Evolutionary conservation across 2,329 filamentous ascomycete species (phyloP), one percentile per base, ranked within the genome.

Genomic region (Graphilbum fragrans): DNA sequence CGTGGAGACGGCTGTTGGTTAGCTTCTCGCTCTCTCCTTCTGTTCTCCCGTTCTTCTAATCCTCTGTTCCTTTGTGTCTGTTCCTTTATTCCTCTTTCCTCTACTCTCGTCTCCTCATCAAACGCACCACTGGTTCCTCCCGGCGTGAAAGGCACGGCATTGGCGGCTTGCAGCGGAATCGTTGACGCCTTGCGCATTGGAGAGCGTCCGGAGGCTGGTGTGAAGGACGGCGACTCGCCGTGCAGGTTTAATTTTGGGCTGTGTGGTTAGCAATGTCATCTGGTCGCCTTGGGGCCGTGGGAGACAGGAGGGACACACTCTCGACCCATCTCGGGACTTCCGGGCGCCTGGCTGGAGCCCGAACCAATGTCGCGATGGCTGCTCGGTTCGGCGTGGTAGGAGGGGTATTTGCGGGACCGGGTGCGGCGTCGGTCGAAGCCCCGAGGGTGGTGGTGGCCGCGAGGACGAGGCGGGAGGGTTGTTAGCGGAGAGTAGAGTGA

Each of bases 191-290:
- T 86, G 19, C 39, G 43, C 14, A 48, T 41, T 12, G 46, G 44
- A 4, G 49, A 45, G 14, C 49, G 54, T 35, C 69, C 52, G 44
- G 58, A 64, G 14, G 74, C 66, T 6, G 90, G 90, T 0, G 86
- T 95, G 59, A 98, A 98, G 37, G 90, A 86, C 12, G 92, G 90
- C 9, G 92, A 96, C 55, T 96, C 92, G 55, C 94, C 92, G 60
- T 94, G 98, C 50, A 98, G 71, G 22, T 82, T 70, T 60, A 87
- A 92, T 61, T 86, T 86, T 10, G 29, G n/a, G 7, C 29, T 27
- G 12, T 27, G 7, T 12, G 7, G 23, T 27, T 27, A 27, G 7
- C 12, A 27, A 7, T 27, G 7, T 27, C 23, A 7, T 12, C 12
- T 12, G n/a, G n/a, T 27, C 23, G 7, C 23, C 12, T 12, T 27